Conservation (phyloP, 2,329 filamentous ascomycete genomes). For the Hypoxylon sp. region DNA sequence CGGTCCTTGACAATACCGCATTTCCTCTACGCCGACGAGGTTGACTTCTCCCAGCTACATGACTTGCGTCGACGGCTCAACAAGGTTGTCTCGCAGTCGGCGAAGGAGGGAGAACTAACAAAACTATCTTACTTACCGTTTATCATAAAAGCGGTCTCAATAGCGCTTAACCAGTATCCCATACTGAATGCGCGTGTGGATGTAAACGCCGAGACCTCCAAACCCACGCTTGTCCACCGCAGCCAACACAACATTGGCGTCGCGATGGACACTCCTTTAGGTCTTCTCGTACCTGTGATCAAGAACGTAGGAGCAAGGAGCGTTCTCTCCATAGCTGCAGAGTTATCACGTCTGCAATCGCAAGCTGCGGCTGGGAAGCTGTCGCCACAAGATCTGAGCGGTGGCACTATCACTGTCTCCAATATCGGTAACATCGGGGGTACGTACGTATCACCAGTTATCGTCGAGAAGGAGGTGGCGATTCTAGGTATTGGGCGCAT, state of each 20-base stretch:
- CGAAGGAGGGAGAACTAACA: conserved; percentile 62
- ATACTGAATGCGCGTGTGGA: conserved; percentile 91
- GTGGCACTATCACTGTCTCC: conserved; percentile 94
- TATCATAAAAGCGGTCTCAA: conserved; percentile 93
- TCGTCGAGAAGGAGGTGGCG: conserved; percentile 90
- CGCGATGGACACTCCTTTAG: conserved; percentile 92
- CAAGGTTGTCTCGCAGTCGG: conserved; percentile 64
- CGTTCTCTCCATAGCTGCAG: conserved; percentile 82
- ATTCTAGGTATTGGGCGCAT: conserved; percentile 91
- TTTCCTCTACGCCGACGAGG: conserved; percentile 93
- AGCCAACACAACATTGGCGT: conserved; percentile 94
- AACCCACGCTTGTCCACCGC: conserved; percentile 83
- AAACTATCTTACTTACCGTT: conserved; percentile 94
- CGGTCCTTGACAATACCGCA: conserved; percentile 91
- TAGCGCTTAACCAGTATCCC: conserved; percentile 85
- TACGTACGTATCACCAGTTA: conserved; percentile 90
- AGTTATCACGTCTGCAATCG: conserved; percentile 80
- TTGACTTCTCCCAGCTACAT: conserved; percentile 84
- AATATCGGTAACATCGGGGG: conserved; percentile 98
- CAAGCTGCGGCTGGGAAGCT: conserved; percentile 84
- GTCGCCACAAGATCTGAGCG: conserved; percentile 79
- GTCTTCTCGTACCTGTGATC: conserved; percentile 92
- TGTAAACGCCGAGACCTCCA: conserved; percentile 65
- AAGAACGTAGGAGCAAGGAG: conserved; percentile 84
- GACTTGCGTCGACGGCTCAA: conserved; percentile 83